phyloP scores from a whole-genome alignment of 2,329 filamentous ascomycete genomes.

The Pestalotiopsis sp. region DNA sequence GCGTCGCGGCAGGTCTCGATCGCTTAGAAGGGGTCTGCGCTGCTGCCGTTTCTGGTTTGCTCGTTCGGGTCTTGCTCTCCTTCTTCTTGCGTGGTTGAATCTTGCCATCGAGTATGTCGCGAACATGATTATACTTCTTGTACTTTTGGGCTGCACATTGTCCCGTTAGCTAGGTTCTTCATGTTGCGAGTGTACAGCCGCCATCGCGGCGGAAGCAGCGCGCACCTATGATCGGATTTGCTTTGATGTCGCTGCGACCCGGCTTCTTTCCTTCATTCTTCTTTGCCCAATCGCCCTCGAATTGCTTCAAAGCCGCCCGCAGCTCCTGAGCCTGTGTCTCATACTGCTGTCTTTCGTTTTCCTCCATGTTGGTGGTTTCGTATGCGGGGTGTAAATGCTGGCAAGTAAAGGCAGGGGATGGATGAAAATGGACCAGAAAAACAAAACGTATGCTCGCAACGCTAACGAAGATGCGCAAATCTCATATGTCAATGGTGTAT shows the following conservation, averaged over 20 bases:
- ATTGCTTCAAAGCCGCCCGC: slow-evolving; percentile 72
- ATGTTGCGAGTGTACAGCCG: neutral
- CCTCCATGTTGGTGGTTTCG: slow-evolving; percentile 44
- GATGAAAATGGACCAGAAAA: neutral
- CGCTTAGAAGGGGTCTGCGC: slow-evolving; percentile 56
- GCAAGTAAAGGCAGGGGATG: neutral
- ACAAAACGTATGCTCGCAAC: neutral
- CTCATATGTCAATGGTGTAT: neutral
- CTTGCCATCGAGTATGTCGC: slow-evolving; percentile 61
- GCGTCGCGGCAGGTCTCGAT: slow-evolving; percentile 48
- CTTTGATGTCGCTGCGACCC: slow-evolving; percentile 74
- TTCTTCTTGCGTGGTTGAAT: slow-evolving; percentile 39
- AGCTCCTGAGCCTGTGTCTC: slow-evolving; percentile 56
- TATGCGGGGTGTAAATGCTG: neutral
- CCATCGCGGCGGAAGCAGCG: neutral
- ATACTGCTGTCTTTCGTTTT: slow-evolving; percentile 43
- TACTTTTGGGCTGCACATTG: slow-evolving; percentile 66
- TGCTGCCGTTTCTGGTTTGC: slow-evolving; percentile 37
- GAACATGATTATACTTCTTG: slow-evolving; percentile 72
- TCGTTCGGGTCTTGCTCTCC: slow-evolving; percentile 44
- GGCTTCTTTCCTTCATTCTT: slow-evolving; percentile 70
- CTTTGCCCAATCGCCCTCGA: slow-evolving; percentile 70
- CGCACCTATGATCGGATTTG: slow-evolving; percentile 70
- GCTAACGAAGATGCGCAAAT: neutral
- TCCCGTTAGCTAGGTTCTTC: neutral